Evolutionary conservation across 2,329 filamentous ascomycete genomes (phyloP), one percentile per base, ranked within the genome.

Genomic region (Xylaria sp.): DNA sequence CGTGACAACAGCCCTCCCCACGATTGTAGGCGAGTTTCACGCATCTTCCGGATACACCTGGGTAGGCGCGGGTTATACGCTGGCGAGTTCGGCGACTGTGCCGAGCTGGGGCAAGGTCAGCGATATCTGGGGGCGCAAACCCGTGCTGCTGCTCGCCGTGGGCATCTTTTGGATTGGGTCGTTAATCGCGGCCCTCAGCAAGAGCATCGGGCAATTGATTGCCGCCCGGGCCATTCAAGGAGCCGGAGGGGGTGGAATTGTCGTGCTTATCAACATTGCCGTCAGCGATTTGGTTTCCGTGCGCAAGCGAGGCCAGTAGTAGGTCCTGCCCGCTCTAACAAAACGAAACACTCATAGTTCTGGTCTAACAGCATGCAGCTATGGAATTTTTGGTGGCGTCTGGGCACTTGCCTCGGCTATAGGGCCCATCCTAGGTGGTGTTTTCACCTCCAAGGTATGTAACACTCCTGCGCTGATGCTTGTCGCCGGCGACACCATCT

Each of bases 51-150:
- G 91, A 28, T 94, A 94, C 80, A 87, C 90, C 61, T 94, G 92
- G 93, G 90, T 95, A 70, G 92, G 92, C 15, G 89, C 87, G 46
- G 89, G 91, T 2, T 95, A 92, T 76, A 83, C 94, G 7, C 87
- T 94, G 12, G 91, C 89, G 65, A 91, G 89, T 76, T 89, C 91
- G 1, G 87, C 84, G 78, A 86, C 87, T 0, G 88, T 88, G 0
- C 91, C 91, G 0, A 88, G 91, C 59, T 94, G 91, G 92, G 91
- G 90, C 65, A 87, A 88, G 74, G 76, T 89, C 56, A 85, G 85
- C 51, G 87, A 89, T 71, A 86, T 89, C 64, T 89, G 86, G 79
- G 87, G 87, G 28, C 85, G 87, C 56, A 89, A 88, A 74, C 85
- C 85, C 5, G 79, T 88, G 34, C 78, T 89, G 56, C 81, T 89